Evolutionary conservation across 1,284 basidiomycete genomes (phyloP), one percentile per base, ranked within the genome.

Genomic region (Irpex rosettiformis): DNA sequence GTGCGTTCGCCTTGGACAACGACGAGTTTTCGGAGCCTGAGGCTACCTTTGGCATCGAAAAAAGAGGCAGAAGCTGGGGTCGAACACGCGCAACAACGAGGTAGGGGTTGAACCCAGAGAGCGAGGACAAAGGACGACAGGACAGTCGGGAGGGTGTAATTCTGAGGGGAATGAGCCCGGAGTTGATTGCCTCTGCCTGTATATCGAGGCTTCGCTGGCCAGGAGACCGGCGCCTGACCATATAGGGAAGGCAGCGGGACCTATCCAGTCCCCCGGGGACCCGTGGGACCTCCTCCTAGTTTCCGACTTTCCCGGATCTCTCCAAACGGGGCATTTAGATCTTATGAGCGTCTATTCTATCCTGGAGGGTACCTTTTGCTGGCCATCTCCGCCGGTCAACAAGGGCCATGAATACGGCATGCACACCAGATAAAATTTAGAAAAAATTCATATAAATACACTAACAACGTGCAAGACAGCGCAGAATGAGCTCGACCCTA

Each of bases 1-100:
- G 60, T n/a, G 47, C 48, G 40, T 22, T 51, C 33, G 24, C n/a
- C 54, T 61, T 61, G 24, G 42, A 40, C 22, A 37, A 24, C 18
- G n/a, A 22, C 29, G 6, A 11, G 42, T 11, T 27, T 48, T n/a
- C 43, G 27, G 55, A n/a, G 33, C 27, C 21, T 1, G 48, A 13
- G 1, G 57, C 22, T 22, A 57, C 60, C 43, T 61, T 61, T 22
- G 60, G 60, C 60, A 61, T 61, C n/a, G 52, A 3, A 24, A n/a
- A 33, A 22, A 48, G n/a, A n/a, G 47, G 27, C 29, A 28, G 16
- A 28, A 16, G 47, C 5, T 29, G 48, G 55, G 8, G 45, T 27
- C 21, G 51, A 40, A n/a, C 24, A 24, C 24, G 33, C 33, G 4
- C 8, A 5, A 28, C 27, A 51, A 28, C 7, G 25, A 51, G 25